phyloP scores from a whole-genome alignment of 495 filamentous ascomycete genomes.

The Geopyxis carbonaria region DNA sequence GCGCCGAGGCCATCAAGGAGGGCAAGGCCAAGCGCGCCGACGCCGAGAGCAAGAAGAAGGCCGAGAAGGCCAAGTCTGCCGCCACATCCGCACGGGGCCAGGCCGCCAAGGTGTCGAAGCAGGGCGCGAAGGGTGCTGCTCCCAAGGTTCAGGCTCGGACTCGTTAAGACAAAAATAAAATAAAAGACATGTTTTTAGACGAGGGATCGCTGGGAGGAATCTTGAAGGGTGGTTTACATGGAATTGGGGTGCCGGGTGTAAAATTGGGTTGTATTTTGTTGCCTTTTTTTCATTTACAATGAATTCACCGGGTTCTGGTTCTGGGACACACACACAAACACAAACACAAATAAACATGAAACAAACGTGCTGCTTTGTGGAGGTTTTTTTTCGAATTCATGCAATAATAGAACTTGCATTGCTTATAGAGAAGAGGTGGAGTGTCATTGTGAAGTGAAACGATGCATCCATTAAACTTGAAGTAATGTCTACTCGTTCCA shows the following conservation, averaged over 20 bases:
- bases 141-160: constrained; percentile 71
- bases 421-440: background rate
- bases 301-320: constrained; percentile 15
- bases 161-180: constrained; percentile 45
- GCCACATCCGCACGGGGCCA: constrained; percentile 55
- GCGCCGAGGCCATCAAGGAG: constrained; percentile 77
- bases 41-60: constrained; percentile 82
- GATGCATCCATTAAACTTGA: no score
- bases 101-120: constrained; percentile 77
- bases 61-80: constrained; percentile 94
- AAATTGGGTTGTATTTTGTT: constrained; percentile 18
- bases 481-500: no score
- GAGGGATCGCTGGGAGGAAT: no score
- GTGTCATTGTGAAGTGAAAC: no score
- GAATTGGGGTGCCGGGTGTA: constrained; percentile 7
- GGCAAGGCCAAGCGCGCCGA: constrained; percentile 94
- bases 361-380: no score
- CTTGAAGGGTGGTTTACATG: background rate
- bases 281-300: constrained; percentile 20
- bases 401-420: background rate
- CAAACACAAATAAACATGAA: no score
- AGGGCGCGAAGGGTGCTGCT: constrained; percentile 82
- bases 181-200: background rate
- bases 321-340: no score
- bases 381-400: no score